Evolutionary conservation across 768 basidiomycete species (phyloP), one percentile per base, ranked within the genome.

Genomic region (Russula ochroleuca): DNA sequence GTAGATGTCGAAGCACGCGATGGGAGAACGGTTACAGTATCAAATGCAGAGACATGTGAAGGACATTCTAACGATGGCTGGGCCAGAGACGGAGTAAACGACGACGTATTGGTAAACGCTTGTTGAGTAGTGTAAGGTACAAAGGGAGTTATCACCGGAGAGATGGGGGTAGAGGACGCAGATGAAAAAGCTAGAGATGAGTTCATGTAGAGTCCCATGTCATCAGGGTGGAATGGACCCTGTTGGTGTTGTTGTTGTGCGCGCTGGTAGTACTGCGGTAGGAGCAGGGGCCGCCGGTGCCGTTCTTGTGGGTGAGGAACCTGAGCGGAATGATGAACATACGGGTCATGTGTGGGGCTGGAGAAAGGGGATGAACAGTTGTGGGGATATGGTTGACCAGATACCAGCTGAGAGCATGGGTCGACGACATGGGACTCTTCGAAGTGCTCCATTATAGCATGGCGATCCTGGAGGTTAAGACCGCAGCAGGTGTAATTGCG

Each of bases 401-500:
- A 37, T 49, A 52, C 53, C 19, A 68, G 69, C 15, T 70, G 72
- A 5, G 72, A 73, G 35, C 72, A 75, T 23, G 79, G 75, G 66
- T 81, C 72, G 63, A 90, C 81, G 72, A 95, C 89, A 72, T 96
- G 94, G 51, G 85, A 85, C 63, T 93, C 88, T 71, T 96, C 94
- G 68, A 94, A 94, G 72, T 96, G 94, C 74, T 95, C 92, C 3
- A 96, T 81, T 15, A 96, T 85, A 3, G 91, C 88, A 65, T 91
- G 89, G 0, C 91, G 80, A 70, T 91, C 88, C 38, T 81, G 79
- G 17, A 92, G 81, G 66, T 86, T 82, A 54, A 89, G 76, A 10
- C 92, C 93, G 72, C 94, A 96, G 75, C 94, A 96, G 28, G 28
- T 85, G 77, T 94, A 96, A 73, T 96, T 87, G 67, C 88, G 86